A percentile compares a stretch with the other conserved stretches of the same genome.
These are phyloP conservation scores for Cladophialophora carrionii DNA, from an alignment of 2,329 filamentous ascomycete species.

Conservation along the genomic window DNA sequence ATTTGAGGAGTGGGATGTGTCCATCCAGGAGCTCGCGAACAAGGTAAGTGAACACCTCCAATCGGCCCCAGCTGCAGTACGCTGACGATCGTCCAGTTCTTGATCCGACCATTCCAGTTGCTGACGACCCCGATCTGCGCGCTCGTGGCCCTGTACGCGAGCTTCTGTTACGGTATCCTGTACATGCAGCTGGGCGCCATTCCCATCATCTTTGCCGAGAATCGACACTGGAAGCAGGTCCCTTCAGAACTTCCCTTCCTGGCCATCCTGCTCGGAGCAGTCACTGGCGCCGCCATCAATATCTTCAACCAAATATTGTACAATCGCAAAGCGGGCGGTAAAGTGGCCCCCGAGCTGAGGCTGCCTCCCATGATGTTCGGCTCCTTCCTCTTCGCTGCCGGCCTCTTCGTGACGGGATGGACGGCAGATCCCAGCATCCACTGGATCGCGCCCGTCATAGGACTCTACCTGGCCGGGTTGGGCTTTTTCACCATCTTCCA, in stretches of 20 bases:
- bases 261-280: constrained; percentile 52
- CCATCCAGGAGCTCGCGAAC: constrained; percentile 47
- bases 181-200: constrained; percentile 56
- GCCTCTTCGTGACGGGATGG: constrained; percentile 65
- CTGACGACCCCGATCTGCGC: constrained; percentile 58
- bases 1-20: constrained; percentile 48
- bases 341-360: constrained; percentile 53
- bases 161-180: constrained; percentile 58
- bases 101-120: constrained; percentile 56
- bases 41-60: constrained; percentile 38
- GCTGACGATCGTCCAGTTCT: constrained; percentile 40
- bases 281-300: constrained; percentile 48
- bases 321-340: constrained; percentile 34
- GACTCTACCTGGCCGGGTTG: constrained; percentile 46
- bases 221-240: constrained; percentile 53
- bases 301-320: constrained; percentile 48
- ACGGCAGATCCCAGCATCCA: constrained; percentile 50
- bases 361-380: constrained; percentile 57
- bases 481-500: constrained; percentile 51
- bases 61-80: neutral
- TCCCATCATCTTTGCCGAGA: constrained; percentile 54
- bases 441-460: constrained; percentile 47
- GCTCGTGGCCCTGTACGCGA: constrained; percentile 51
- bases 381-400: constrained; percentile 54
- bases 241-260: constrained; percentile 55